phyloP scores from a whole-genome alignment of 345 rosid species.

The Salix purpurea region DNA sequence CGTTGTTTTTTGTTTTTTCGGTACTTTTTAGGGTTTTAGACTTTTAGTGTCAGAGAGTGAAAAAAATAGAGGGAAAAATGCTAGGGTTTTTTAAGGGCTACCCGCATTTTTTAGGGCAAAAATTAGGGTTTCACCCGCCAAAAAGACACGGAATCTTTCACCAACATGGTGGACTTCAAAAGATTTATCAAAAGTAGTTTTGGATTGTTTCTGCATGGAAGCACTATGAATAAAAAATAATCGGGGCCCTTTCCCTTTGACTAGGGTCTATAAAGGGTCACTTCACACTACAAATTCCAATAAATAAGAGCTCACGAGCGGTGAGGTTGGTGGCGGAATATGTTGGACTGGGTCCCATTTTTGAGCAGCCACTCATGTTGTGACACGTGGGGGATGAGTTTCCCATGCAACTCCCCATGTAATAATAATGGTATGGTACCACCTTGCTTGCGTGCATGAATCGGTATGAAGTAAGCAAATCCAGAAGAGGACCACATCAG shows the following conservation, averaged over 20 bases:
- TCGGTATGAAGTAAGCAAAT: not conserved
- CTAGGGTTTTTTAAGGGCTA: not conserved
- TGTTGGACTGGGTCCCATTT: not conserved
- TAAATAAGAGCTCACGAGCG: not conserved
- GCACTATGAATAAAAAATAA: not conserved
- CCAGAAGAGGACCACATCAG: not conserved
- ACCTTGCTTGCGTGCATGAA: not conserved
- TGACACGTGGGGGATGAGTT: not conserved
- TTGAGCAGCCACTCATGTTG: not conserved
- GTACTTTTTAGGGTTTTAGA: slow-evolving; percentile 15
- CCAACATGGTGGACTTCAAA: slow-evolving; percentile 51
- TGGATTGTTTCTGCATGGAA: not conserved
- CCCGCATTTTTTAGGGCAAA: not conserved
- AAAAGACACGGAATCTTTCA: slow-evolving; percentile 11
- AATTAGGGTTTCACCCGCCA: slow-evolving; percentile 58
- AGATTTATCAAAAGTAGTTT: slow-evolving; percentile 42
- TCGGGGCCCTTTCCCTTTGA: slow-evolving; percentile 26
- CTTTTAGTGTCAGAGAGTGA: slow-evolving; percentile 15
- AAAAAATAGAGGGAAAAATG: slow-evolving; percentile 33
- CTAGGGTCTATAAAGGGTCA: slow-evolving; percentile 5
- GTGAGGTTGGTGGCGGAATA: slow-evolving; percentile 15
- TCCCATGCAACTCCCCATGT: not conserved
- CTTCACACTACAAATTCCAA: not conserved
- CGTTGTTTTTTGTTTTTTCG: slow-evolving; percentile 20
- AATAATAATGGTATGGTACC: not conserved